A percentile compares a stretch with the other conserved stretches of the same genome.
Evolutionary conservation across 2,329 filamentous ascomycete genomes (phyloP).

Genomic region (Aspergillus fructus): DNA sequence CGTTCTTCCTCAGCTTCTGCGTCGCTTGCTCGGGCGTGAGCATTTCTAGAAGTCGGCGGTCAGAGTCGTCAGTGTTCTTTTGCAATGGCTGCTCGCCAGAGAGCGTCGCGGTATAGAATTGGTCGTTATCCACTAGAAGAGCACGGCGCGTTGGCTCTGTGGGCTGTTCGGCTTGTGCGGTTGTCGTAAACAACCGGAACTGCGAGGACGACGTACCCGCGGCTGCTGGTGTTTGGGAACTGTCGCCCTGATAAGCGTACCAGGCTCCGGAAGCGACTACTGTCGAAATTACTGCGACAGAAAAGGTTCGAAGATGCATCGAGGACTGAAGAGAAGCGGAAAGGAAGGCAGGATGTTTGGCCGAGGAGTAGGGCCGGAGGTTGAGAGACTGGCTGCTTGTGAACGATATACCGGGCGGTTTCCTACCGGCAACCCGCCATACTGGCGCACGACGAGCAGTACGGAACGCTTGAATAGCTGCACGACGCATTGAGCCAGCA

Average conservation of each 20-base stretch:
- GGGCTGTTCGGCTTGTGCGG: conserved; percentile 37
- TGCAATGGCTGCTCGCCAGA: conserved; percentile 82
- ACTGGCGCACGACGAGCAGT: conserved; percentile 46
- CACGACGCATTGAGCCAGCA: conserved; percentile 48
- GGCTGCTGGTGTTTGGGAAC: conserved; percentile 25
- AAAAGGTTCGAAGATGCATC: conserved; percentile 51
- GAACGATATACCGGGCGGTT: conserved; percentile 36
- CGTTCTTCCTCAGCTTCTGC: conserved; percentile 80
- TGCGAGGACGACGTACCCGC: conserved; percentile 24
- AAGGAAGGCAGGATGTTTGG: conserved; percentile 35
- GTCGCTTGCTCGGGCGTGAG: conserved; percentile 92
- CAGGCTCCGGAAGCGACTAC: conserved; percentile 50
- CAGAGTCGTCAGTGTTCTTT: conserved; percentile 82
- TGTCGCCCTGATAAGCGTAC: conserved; percentile 48
- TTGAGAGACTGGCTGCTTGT: conserved; percentile 38
- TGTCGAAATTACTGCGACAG: conserved; percentile 48
- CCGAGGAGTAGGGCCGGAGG: conserved; percentile 34
- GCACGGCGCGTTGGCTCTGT: conserved; percentile 63
- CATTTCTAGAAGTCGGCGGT: conserved; percentile 90
- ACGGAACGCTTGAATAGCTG: conserved; percentile 46
- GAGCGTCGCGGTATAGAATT: conserved; percentile 84
- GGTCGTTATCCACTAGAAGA: conserved; percentile 83
- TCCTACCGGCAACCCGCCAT: conserved; percentile 43
- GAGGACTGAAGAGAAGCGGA: conserved; percentile 43
- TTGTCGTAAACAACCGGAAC: conserved; percentile 25